Evolutionary conservation across 768 basidiomycete genomes (phyloP).

Genomic region (Lactarius vividus): DNA sequence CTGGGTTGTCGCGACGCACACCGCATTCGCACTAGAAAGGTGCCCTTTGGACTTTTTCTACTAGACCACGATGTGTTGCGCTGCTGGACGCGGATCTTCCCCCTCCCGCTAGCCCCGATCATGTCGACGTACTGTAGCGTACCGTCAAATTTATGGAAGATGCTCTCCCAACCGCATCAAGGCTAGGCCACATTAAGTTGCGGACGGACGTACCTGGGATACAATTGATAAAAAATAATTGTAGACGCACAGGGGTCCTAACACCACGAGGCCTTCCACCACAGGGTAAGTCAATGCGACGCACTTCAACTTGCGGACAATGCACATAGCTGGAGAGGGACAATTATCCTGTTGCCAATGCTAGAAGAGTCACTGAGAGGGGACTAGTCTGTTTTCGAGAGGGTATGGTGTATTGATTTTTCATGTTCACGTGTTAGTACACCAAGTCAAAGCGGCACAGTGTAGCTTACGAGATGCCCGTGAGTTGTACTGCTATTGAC

Average conservation of each 20-base stretch:
- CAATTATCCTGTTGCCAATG: background rate
- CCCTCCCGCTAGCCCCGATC: too few species aligned
- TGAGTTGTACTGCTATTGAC: background rate
- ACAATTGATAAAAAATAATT: background rate
- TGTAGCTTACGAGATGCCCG: background rate
- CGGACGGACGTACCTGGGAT: background rate
- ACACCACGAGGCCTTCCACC: background rate
- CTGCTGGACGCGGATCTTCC: too few species aligned
- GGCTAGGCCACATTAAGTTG: background rate
- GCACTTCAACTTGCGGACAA: background rate
- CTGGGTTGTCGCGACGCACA: background rate
- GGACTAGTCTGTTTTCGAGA: background rate
- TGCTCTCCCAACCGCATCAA: background rate
- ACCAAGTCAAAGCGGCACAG: background rate
- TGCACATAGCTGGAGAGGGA: background rate
- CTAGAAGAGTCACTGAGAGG: background rate
- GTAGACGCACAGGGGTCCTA: background rate
- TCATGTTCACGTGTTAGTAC: background rate
- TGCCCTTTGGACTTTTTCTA: background rate
- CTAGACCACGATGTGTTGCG: too few species aligned
- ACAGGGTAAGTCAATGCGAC: background rate
- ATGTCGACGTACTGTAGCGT: too few species aligned
- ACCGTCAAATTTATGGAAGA: background rate
- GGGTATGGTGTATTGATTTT: background rate
- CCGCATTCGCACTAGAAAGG: background rate